A percentile compares a stretch with the other conserved stretches of the same genome.
Evolutionary conservation across 1,284 basidiomycete species (phyloP).

Genomic region (Irpex sp.): DNA sequence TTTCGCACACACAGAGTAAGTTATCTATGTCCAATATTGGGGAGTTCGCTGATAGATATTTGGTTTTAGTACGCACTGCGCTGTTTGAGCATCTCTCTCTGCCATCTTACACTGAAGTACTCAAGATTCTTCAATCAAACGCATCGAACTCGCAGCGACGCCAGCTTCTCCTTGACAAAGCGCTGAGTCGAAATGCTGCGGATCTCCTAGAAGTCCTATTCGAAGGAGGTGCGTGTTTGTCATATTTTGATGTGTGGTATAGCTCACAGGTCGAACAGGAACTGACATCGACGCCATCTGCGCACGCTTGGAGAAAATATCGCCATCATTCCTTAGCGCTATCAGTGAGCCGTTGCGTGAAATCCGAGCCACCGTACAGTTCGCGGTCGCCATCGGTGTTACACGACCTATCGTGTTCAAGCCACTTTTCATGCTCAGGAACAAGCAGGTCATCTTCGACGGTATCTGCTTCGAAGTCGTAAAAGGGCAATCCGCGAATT

Average conservation of each 20-base stretch:
- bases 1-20: slow-evolving; percentile 73
- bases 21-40: slow-evolving; percentile 4
- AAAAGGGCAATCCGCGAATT: slow-evolving; percentile 49
- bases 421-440: neutral
- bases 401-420: neutral
- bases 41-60: neutral
- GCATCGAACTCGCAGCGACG: slow-evolving; percentile 67
- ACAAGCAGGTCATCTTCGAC: neutral
- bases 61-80: slow-evolving; percentile 55
- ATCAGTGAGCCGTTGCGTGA: slow-evolving; percentile 54
- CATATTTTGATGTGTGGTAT: neutral
- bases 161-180: slow-evolving; percentile 60
- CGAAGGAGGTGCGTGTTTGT: slow-evolving; percentile 47
- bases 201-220: slow-evolving; percentile 71
- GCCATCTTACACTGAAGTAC: slow-evolving; percentile 46
- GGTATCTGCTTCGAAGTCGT: slow-evolving; percentile 49
- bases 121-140: slow-evolving; percentile 65
- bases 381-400: neutral
- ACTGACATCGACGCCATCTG: slow-evolving; percentile 59
- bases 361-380: slow-evolving; percentile 48
- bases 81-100: slow-evolving; percentile 57
- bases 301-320: slow-evolving; percentile 56
- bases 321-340: slow-evolving; percentile 44
- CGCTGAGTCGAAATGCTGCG: slow-evolving; percentile 53
- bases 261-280: slow-evolving; percentile 34